phyloP scores from a whole-genome alignment of 805 yeast genomes.

The Kuraishia molischiana region DNA sequence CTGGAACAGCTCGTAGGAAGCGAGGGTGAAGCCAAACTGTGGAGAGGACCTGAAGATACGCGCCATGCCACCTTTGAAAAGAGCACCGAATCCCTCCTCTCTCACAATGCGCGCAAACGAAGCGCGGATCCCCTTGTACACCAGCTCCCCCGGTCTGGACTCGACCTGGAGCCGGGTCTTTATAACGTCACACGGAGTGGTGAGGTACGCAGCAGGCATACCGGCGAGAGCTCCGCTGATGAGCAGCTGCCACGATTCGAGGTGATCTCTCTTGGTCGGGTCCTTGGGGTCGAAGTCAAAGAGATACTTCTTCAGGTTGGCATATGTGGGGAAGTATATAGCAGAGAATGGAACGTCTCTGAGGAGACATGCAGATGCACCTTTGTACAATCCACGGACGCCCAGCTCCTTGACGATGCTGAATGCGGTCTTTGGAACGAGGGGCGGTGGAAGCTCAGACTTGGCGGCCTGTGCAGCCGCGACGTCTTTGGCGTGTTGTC shows the following conservation, averaged over 20 bases:
- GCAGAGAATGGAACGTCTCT: constrained; percentile 97
- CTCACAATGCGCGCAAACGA: constrained; percentile 64
- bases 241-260: constrained; percentile 78
- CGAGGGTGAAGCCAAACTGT: constrained; percentile 94
- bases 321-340: constrained; percentile 94
- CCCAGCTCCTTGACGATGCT: constrained; percentile 75
- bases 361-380: constrained; percentile 82
- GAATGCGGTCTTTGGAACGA: constrained; percentile 45
- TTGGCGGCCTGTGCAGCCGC: constrained; percentile 12
- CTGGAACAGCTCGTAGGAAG: constrained; percentile 92
- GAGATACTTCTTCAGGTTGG: constrained; percentile 75
- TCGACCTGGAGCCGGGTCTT: constrained; percentile 91
- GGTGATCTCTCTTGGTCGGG: constrained; percentile 43
- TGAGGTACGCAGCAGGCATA: constrained; percentile 93
- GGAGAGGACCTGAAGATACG: constrained; percentile 93
- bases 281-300: constrained; percentile 76
- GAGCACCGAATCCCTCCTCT: constrained; percentile 80
- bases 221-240: constrained; percentile 93
- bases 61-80: constrained; percentile 95
- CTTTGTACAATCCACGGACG: constrained; percentile 77
- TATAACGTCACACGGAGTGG: constrained; percentile 95
- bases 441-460: constrained; percentile 12
- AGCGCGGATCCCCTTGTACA: constrained; percentile 67
- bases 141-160: constrained; percentile 64
- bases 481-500: constrained; percentile 23